A percentile compares a stretch with the other conserved stretches of the same genome.
Evolutionary conservation across 2,329 filamentous ascomycete genomes (phyloP).

Genomic region (Beauveria rudraprayagi): DNA sequence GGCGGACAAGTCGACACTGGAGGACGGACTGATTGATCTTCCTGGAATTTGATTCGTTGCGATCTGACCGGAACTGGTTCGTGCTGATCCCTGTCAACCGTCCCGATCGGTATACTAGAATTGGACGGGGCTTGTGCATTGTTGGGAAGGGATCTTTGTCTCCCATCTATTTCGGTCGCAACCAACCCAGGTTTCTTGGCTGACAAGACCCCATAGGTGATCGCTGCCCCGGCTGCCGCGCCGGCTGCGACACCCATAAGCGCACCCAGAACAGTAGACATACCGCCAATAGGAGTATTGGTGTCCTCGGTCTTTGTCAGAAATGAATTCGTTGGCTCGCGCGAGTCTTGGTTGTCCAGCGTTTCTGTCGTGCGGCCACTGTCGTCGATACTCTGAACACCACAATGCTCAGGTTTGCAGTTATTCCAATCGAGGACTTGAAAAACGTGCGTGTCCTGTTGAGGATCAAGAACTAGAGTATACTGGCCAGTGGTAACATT

Average conservation of each 20-base stretch:
- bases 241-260: conserved; percentile 48
- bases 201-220: conserved; percentile 60
- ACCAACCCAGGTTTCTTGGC: background rate
- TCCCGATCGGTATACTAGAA: background rate
- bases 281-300: background rate
- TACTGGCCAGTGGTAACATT: conserved; percentile 13
- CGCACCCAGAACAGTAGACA: conserved; percentile 59
- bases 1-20: background rate
- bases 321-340: background rate
- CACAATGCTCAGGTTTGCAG: background rate
- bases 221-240: conserved; percentile 57
- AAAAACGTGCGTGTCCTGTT: background rate
- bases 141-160: conserved; percentile 11
- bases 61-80: background rate
- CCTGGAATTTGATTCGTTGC: conserved; percentile 1
- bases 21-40: background rate
- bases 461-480: background rate
- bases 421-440: background rate
- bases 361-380: background rate
- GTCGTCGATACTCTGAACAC: background rate
- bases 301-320: background rate
- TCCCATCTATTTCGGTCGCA: conserved; percentile 41
- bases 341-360: background rate
- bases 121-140: background rate
- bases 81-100: background rate